These are phyloP conservation scores for Wallacemonas sp. DNA, from an alignment of 208 protist genomes.

Conservation along the genomic window DNA sequence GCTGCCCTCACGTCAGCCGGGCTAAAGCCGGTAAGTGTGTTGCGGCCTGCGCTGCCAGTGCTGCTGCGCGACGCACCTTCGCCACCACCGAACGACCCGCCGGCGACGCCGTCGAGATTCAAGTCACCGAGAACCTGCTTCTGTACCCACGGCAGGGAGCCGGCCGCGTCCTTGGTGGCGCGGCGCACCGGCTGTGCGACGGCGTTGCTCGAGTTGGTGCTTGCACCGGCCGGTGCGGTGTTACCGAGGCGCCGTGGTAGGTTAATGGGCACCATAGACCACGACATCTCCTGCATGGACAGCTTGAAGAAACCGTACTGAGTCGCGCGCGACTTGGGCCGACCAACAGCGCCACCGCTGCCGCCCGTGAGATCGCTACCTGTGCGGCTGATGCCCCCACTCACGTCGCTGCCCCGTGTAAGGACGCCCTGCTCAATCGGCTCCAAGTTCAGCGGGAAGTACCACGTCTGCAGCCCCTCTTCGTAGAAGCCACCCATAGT, in stretches of 20 bases:
- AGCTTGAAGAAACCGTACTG: conserved; percentile 75
- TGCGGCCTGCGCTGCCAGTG: background rate
- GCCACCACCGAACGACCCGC: background rate
- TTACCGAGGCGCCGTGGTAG: conserved; percentile 32
- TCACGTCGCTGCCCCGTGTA: background rate
- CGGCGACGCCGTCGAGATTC: background rate
- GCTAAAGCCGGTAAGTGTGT: background rate
- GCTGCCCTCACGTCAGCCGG: background rate
- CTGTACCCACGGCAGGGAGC: background rate
- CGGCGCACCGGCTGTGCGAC: background rate
- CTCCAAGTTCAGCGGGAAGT: conserved; percentile 60
- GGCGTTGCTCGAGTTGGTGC: background rate
- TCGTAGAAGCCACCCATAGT: conserved; percentile 70
- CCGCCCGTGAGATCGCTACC: background rate
- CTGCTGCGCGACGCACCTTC: background rate
- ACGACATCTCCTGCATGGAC: conserved; percentile 59
- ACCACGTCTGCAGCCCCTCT: conserved; percentile 50
- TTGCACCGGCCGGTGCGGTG: background rate
- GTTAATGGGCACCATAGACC: conserved; percentile 66
- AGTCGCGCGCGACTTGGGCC: background rate
- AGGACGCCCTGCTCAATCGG: conserved; percentile 21
- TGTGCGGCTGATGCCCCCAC: background rate
- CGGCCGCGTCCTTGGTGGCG: background rate
- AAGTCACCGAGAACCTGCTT: conserved; percentile 3
- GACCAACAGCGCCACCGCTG: background rate